A percentile compares a stretch with the other conserved stretches of the same genome.
Evolutionary conservation across 129 eudicot species (phyloP).

Genomic region (Artemisia annua): DNA sequence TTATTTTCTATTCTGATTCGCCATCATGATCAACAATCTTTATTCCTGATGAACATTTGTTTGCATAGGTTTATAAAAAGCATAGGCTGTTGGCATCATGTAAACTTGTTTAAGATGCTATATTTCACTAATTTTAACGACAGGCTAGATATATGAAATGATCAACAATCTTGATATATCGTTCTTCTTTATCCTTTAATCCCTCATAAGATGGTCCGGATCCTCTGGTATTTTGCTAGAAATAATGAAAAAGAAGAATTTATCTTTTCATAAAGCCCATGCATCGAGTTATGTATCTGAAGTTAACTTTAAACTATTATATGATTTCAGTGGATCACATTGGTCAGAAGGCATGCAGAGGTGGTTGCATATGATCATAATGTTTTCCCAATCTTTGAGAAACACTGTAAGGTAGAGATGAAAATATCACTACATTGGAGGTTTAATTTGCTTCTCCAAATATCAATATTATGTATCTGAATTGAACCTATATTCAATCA

Average conservation of each 20-base stretch:
- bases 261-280: neutral
- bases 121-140: too few species aligned
- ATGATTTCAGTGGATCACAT: constrained; percentile 55
- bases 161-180: too few species aligned
- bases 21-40: too few species aligned
- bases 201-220: neutral
- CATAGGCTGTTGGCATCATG: too few species aligned
- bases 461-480: neutral
- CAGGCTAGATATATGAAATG: too few species aligned
- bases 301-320: constrained; percentile 4
- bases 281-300: neutral
- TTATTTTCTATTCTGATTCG: too few species aligned
- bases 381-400: constrained; percentile 46
- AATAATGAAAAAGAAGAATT: too few species aligned
- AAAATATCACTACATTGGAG: neutral
- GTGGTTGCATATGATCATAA: constrained; percentile 46
- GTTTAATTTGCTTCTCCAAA: constrained; percentile 17
- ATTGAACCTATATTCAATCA: neutral
- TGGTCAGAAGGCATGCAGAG: constrained; percentile 55
- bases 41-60: too few species aligned
- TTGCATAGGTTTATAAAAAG: too few species aligned
- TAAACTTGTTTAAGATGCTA: too few species aligned
- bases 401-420: constrained; percentile 50
- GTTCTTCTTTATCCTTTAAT: too few species aligned
- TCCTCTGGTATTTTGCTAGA: neutral